A percentile compares a stretch with the other conserved stretches of the same genome.
Evolutionary conservation across 225 moss, liverwort and hornwort species (phyloP).

Genomic region (Straminergon stramineum): DNA sequence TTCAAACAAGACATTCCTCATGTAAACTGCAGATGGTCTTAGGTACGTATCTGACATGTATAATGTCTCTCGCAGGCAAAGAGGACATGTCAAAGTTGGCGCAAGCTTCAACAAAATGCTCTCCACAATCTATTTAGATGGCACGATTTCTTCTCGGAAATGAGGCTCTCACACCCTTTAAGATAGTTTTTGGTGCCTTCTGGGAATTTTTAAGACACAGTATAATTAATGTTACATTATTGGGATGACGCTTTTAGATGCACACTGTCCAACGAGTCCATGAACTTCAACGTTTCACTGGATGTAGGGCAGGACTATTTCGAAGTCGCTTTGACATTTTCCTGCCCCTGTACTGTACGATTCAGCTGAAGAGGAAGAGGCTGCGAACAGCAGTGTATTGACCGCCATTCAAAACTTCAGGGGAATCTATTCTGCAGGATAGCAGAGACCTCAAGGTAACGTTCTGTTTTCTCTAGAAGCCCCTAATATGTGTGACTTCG

Average conservation of each 20-base stretch:
- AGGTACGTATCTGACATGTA: not conserved
- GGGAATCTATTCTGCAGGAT: not conserved
- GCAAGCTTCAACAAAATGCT: not conserved
- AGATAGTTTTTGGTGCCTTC: not conserved
- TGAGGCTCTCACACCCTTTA: not conserved
- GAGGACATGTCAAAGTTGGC: not conserved
- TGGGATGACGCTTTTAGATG: not conserved
- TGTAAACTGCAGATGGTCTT: not conserved
- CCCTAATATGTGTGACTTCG: not conserved
- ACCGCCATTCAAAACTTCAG: not conserved
- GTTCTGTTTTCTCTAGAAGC: not conserved
- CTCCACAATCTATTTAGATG: not conserved
- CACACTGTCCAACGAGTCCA: not conserved
- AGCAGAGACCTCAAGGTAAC: not conserved
- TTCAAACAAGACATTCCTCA: not conserved
- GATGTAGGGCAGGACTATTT: not conserved
- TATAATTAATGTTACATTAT: not conserved
- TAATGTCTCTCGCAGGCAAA: not conserved
- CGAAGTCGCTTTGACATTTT: not conserved
- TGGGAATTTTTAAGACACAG: not conserved
- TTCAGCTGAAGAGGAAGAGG: too few species aligned
- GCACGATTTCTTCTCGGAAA: not conserved
- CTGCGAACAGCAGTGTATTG: too few species aligned
- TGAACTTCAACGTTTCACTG: not conserved
- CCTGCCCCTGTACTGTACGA: too few species aligned